phyloP scores from a whole-genome alignment of 768 basidiomycete genomes.

The Terana coerulea region DNA sequence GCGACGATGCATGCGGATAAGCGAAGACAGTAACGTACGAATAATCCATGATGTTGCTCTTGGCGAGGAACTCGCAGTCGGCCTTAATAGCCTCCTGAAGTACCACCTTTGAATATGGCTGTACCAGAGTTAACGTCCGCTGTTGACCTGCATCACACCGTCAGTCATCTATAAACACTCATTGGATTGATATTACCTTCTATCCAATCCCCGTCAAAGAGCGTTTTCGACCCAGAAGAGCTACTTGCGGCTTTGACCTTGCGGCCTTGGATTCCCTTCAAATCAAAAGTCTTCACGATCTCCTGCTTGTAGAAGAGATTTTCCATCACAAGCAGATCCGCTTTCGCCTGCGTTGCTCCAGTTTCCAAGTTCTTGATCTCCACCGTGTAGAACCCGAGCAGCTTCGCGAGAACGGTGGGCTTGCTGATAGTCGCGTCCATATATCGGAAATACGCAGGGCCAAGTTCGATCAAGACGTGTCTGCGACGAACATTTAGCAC shows the following conservation, averaged over 20 bases:
- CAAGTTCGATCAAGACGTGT: slow-evolving; percentile 74
- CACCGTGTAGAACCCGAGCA: slow-evolving; percentile 79
- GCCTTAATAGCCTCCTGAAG: slow-evolving; percentile 62
- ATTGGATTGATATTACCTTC: slow-evolving; percentile 46
- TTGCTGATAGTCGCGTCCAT: slow-evolving; percentile 66
- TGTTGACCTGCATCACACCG: slow-evolving; percentile 48
- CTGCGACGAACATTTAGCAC: slow-evolving; percentile 29
- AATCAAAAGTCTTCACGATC: slow-evolving; percentile 68
- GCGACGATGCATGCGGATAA: background rate
- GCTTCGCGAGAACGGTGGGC: slow-evolving; percentile 70
- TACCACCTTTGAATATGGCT: slow-evolving; percentile 70
- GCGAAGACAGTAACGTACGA: slow-evolving; percentile 46
- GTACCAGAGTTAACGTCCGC: slow-evolving; percentile 57
- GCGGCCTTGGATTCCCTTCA: slow-evolving; percentile 80
- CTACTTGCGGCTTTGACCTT: slow-evolving; percentile 50
- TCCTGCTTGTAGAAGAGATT: slow-evolving; percentile 74
- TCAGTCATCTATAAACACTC: background rate
- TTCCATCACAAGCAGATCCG: slow-evolving; percentile 82
- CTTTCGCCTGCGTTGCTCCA: slow-evolving; percentile 58
- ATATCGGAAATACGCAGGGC: slow-evolving; percentile 76
- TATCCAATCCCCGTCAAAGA: slow-evolving; percentile 85
- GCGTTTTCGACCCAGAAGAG: slow-evolving; percentile 42
- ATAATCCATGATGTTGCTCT: slow-evolving; percentile 85
- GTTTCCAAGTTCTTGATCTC: slow-evolving; percentile 72
- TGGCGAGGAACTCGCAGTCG: slow-evolving; percentile 72